phyloP scores from a whole-genome alignment of 352 stramenopile genomes.

The Pythium insidiosum region DNA sequence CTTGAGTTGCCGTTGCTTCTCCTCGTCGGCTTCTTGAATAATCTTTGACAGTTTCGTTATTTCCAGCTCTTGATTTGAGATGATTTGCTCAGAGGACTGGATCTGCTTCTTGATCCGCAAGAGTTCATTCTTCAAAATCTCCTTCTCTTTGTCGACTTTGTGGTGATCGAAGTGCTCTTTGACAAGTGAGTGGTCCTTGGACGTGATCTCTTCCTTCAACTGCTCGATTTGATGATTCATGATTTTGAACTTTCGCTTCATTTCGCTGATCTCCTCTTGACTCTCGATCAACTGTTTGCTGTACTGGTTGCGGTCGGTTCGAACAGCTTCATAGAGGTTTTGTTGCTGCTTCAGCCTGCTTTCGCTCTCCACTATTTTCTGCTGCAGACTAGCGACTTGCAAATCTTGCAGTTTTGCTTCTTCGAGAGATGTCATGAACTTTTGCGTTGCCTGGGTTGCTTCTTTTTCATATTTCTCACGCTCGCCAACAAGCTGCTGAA shows the following conservation, averaged over 20 bases:
- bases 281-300: conserved; percentile 91
- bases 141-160: conserved; percentile 91
- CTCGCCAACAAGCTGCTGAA: conserved; percentile 82
- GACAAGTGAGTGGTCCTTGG: conserved; percentile 86
- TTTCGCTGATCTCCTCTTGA: conserved; percentile 85
- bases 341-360: conserved; percentile 90
- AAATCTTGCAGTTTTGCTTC: conserved; percentile 74
- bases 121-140: conserved; percentile 86
- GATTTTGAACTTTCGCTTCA: conserved; percentile 89
- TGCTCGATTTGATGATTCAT: conserved; percentile 91
- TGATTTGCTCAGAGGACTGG: conserved; percentile 82
- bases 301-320: conserved; percentile 90
- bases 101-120: conserved; percentile 90
- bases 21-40: conserved; percentile 87
- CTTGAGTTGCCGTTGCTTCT: conserved; percentile 82
- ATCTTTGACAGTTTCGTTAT: conserved; percentile 80
- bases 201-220: conserved; percentile 91
- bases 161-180: conserved; percentile 93
- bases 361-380: conserved; percentile 72
- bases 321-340: conserved; percentile 90
- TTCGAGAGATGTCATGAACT: conserved; percentile 79
- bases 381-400: conserved; percentile 58
- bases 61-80: conserved; percentile 81
- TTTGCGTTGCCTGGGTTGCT: conserved; percentile 59
- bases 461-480: conserved; percentile 87